Base-by-base conservation (phyloP, 1,284 basidiomycete species). In the Jaminaea rosea region DNA sequence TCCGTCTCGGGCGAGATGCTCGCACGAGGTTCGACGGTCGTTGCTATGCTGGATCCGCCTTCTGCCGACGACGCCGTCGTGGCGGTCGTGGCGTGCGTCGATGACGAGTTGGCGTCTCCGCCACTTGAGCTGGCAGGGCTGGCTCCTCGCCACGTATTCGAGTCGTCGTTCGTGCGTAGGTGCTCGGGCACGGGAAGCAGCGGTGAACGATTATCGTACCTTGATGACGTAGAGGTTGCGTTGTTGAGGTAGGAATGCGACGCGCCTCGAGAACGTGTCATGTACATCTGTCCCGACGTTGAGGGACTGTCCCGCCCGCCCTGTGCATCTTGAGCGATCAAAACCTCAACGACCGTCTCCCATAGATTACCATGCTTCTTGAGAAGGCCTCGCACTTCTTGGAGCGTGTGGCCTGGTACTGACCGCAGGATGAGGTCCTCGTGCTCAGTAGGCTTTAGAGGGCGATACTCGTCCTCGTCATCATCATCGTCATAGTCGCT, bases 301-400 rank as follows among this genome's bases (percentile, higher is more conserved):
- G n/a, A n/a, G n/a, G n/a, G n/a, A n/a, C n/a, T n/a, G n/a, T n/a
- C n/a, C n/a, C n/a, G n/a, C n/a, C n/a, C n/a, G n/a, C n/a, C n/a
- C n/a, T n/a, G n/a, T 23, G 37, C 32, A n/a, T 47, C 46, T 29
- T 46, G 26, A 17, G 51, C 46, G 17, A 53, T 45, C 13, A 53
- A 27, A 21, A 42, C 32, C 27, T 53, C 51, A 7, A 53, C 51
- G 21, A 49, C 51, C 17, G 44, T 26, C 42, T 53, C 51, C 51
- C 51, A 53, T 4, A 23, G 11, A 37, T 45, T 49, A 13, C 51
- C 51, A 19, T 46, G 36, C 39, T 47, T 32, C 21, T 48, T 41
- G 28, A 53, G 39, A 13, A 53, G 31, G 8, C 39, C 23, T 19
- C 51, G 46, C 3, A 53, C 46, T 26, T 34, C 34, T 17, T 32